Evolutionary conservation across 2,329 filamentous ascomycete genomes (phyloP).

Genomic region (Huntiella moniliformis): DNA sequence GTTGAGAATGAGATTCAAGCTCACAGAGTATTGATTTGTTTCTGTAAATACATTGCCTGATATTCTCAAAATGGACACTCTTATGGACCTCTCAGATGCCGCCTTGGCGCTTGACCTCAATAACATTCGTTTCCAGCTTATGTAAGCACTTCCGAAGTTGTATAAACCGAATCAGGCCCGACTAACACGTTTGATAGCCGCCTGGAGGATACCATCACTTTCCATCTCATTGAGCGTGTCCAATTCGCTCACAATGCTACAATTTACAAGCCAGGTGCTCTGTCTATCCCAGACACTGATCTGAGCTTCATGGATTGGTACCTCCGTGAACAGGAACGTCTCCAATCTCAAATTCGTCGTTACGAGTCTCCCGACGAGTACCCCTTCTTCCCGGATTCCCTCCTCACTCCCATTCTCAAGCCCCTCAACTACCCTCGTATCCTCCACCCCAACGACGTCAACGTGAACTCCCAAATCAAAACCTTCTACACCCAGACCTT

Average conservation of each 20-base stretch:
- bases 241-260: constrained; percentile 85
- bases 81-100: constrained; percentile 73
- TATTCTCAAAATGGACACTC: constrained; percentile 53
- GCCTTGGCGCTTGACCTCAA: constrained; percentile 72
- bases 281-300: constrained; percentile 52
- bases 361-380: constrained; percentile 95
- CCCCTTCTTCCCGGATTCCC: constrained; percentile 75
- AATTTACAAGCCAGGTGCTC: constrained; percentile 68
- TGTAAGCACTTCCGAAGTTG: constrained; percentile 34
- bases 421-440: constrained; percentile 76
- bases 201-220: constrained; percentile 92
- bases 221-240: constrained; percentile 91
- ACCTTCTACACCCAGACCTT: constrained; percentile 65
- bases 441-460: constrained; percentile 73
- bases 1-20: too few species aligned
- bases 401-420: constrained; percentile 67
- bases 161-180: neutral
- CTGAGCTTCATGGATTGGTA: constrained; percentile 91
- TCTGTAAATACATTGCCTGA: too few species aligned
- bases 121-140: constrained; percentile 85
- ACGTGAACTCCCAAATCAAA: constrained; percentile 78
- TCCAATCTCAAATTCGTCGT: constrained; percentile 84
- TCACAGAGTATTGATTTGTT: neutral
- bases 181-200: constrained; percentile 40
- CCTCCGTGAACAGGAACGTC: constrained; percentile 68